Conservation (phyloP, 345 rosid species). For the Toxicodendron radicans region DNA sequence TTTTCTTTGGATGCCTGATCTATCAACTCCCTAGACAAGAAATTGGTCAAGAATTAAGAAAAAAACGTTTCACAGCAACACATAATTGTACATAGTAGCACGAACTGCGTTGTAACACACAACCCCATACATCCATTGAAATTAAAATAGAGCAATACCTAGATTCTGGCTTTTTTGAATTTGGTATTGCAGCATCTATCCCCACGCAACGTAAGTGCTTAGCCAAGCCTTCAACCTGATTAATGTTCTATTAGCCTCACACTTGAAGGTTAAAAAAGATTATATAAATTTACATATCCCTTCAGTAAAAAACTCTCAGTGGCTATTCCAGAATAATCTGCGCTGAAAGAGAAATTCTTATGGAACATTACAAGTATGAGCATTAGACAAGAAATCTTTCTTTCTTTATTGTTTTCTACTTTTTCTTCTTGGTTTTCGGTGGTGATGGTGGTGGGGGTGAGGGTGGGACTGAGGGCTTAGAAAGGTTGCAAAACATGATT, state of each 20-base stretch:
- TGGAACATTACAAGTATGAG: neutral
- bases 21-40: slow-evolving; percentile 63
- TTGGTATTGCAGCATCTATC: slow-evolving; percentile 82
- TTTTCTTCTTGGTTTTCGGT: too few species aligned
- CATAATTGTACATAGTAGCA: neutral
- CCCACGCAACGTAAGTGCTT: slow-evolving; percentile 95
- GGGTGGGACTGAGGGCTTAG: neutral
- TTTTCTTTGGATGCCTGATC: slow-evolving; percentile 75
- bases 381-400: neutral
- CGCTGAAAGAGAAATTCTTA: neutral
- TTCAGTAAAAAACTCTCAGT: neutral
- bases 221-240: slow-evolving; percentile 92
- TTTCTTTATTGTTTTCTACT: neutral
- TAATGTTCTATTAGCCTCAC: slow-evolving; percentile 24
- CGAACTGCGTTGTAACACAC: neutral
- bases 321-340: neutral
- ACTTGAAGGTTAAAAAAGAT: neutral
- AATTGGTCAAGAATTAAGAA: neutral
- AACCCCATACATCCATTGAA: neutral
- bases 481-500: neutral
- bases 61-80: neutral
- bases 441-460: too few species aligned
- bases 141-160: slow-evolving; percentile 40
- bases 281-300: neutral
- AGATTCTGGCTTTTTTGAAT: slow-evolving; percentile 65